Evolutionary conservation across 768 basidiomycete species (phyloP).

Genomic region (Leccinellum luteum): DNA sequence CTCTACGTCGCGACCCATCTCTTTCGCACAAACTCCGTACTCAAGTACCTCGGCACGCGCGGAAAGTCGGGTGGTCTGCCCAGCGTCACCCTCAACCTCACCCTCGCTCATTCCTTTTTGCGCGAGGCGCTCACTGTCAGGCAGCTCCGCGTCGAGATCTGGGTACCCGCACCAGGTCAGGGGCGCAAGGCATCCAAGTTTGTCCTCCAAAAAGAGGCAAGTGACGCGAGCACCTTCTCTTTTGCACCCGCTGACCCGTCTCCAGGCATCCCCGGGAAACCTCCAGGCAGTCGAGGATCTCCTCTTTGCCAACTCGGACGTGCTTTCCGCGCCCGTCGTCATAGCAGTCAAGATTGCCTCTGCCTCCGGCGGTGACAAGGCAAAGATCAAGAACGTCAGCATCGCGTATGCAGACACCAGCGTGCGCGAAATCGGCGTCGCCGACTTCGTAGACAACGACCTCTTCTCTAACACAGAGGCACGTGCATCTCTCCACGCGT

Average conservation of each 20-base stretch:
- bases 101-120: conserved; percentile 77
- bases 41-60: conserved; percentile 82
- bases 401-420: conserved; percentile 92
- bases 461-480: conserved; percentile 95
- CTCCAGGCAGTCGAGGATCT: conserved; percentile 75
- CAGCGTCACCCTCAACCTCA: conserved; percentile 72
- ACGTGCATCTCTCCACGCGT: conserved; percentile 6
- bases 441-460: conserved; percentile 93
- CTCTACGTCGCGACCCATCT: conserved; percentile 81
- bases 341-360: conserved; percentile 81
- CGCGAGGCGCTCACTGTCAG: conserved; percentile 86
- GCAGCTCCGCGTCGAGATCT: conserved; percentile 92
- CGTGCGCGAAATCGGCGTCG: conserved; percentile 77
- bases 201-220: conserved; percentile 75
- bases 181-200: conserved; percentile 78
- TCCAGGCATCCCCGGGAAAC: conserved; percentile 73
- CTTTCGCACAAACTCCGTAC: conserved; percentile 85
- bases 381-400: conserved; percentile 73
- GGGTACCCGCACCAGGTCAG: conserved; percentile 68
- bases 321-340: conserved; percentile 81
- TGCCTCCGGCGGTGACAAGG: conserved; percentile 47
- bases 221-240: conserved; percentile 9
- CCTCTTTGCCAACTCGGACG: conserved; percentile 78
- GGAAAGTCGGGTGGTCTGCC: conserved; percentile 62
- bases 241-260: conserved; percentile 12